Evolutionary conservation across 441 rosid genomes (phyloP).

Genomic region (Eruca vesicaria): DNA sequence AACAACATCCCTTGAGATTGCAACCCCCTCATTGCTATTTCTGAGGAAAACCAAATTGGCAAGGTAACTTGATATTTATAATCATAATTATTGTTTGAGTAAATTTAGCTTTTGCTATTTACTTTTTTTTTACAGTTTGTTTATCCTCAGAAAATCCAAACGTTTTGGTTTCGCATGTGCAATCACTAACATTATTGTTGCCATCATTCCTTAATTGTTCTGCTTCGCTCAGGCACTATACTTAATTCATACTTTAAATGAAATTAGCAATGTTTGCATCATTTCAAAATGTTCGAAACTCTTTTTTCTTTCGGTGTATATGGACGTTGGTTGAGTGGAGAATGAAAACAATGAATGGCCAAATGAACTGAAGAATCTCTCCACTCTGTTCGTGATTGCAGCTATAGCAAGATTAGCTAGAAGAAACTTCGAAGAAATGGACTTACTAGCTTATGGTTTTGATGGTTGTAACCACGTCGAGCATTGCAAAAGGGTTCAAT

Average conservation of each 20-base stretch:
- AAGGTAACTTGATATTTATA: neutral
- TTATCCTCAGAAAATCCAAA: neutral
- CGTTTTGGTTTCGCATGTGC: neutral
- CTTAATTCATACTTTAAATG: neutral
- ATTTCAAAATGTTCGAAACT: neutral
- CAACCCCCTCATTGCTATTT: conserved; percentile 55
- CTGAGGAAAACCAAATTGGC: neutral
- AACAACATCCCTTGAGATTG: conserved; percentile 56
- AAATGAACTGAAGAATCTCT: neutral
- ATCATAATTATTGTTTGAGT: neutral
- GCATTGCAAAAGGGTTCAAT: neutral
- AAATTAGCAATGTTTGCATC: neutral
- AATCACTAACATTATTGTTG: too few relatives aligned
- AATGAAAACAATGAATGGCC: neutral
- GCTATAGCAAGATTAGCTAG: too few relatives aligned
- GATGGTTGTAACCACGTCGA: neutral
- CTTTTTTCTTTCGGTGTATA: neutral
- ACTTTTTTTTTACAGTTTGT: neutral
- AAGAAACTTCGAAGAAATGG: neutral
- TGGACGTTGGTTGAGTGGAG: neutral
- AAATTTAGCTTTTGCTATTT: neutral
- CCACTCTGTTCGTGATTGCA: neutral
- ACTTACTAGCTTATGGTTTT: neutral
- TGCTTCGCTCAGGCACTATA: too few relatives aligned
- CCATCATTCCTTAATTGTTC: too few relatives aligned